These are phyloP conservation scores for Extremus antarcticus DNA, from an alignment of 495 filamentous ascomycete species.

Conservation along the genomic window DNA sequence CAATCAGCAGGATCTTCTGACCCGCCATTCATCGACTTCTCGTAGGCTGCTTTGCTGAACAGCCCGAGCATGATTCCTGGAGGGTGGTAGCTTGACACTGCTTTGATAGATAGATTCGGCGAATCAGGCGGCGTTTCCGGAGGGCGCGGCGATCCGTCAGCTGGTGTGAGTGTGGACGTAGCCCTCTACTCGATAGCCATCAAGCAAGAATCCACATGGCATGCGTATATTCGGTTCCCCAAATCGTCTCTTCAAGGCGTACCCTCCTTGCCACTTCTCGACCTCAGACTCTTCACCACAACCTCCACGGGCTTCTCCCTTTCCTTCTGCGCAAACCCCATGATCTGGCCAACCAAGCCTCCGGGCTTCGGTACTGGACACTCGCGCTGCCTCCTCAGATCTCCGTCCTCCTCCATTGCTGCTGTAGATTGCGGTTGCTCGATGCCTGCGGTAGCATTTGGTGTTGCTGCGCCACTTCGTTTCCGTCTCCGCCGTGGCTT, in stretches of 20 bases:
- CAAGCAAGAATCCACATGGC: too few relatives aligned
- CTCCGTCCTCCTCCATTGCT: conserved; percentile 12
- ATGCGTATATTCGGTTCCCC: too few relatives aligned
- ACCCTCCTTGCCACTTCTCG: not conserved
- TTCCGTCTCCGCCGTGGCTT: conserved; percentile 32
- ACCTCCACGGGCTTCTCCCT: conserved; percentile 5
- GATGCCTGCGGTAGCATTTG: conserved; percentile 28
- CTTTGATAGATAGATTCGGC: too few relatives aligned
- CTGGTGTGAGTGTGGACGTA: too few relatives aligned
- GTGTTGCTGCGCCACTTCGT: conserved; percentile 19
- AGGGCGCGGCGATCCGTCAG: too few relatives aligned
- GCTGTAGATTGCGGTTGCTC: not conserved
- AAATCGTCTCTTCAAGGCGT: not conserved
- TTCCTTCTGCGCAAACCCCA: conserved; percentile 49
- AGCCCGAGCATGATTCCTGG: too few relatives aligned
- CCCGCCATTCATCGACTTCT: too few relatives aligned
- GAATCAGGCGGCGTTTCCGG: too few relatives aligned
- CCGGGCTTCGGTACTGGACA: conserved; percentile 80
- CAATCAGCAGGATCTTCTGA: too few relatives aligned
- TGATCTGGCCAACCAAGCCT: conserved; percentile 59
- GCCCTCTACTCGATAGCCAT: too few relatives aligned
- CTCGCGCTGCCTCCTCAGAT: conserved; percentile 28
- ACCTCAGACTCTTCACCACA: conserved; percentile 5
- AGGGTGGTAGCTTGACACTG: too few relatives aligned
- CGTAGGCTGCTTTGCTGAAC: too few relatives aligned